phyloP scores from a whole-genome alignment of 2,329 filamentous ascomycete genomes.

The Phaeosphaeriaceae sp. region DNA sequence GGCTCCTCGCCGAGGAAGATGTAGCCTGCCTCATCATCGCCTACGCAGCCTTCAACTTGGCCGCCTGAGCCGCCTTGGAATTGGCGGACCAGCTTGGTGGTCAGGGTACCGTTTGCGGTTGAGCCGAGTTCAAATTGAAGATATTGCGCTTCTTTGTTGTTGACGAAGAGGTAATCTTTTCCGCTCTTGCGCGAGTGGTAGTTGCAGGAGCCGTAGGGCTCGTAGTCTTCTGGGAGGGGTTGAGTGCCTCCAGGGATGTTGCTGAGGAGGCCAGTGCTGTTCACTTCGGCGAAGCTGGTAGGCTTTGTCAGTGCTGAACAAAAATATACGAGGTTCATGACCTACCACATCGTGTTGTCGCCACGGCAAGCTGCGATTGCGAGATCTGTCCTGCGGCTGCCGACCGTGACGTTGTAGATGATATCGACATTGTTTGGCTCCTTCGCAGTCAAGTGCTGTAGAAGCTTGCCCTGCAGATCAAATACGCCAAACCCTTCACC shows the following conservation, averaged over 20 bases:
- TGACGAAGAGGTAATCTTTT: slow-evolving; percentile 63
- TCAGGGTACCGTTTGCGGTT: slow-evolving; percentile 50
- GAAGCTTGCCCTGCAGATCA: slow-evolving; percentile 56
- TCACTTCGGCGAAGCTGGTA: slow-evolving; percentile 58
- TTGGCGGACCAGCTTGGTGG: slow-evolving; percentile 58
- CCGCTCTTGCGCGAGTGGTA: slow-evolving; percentile 57
- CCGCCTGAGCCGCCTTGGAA: slow-evolving; percentile 60
- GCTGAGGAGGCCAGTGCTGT: slow-evolving; percentile 53
- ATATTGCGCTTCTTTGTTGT: slow-evolving; percentile 62
- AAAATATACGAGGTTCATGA: too few species aligned
- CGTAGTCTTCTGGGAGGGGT: slow-evolving; percentile 54
- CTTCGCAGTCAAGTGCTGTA: slow-evolving; percentile 55
- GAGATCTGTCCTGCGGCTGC: slow-evolving; percentile 55
- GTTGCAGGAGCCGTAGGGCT: slow-evolving; percentile 60
- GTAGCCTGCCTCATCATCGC: slow-evolving; percentile 60
- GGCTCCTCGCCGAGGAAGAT: slow-evolving; percentile 62
- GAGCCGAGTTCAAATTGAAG: slow-evolving; percentile 60
- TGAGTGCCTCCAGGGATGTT: slow-evolving; percentile 57
- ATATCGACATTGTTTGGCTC: slow-evolving; percentile 64
- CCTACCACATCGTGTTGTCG: slow-evolving; percentile 62
- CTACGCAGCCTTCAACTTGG: slow-evolving; percentile 63
- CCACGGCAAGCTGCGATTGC: slow-evolving; percentile 60
- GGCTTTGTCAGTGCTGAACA: slow-evolving; percentile 1
- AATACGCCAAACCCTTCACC: slow-evolving; percentile 60
- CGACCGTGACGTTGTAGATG: slow-evolving; percentile 58